Evolutionary conservation across 257 asterid species (phyloP).

Genomic region (Solanum bukasovii): DNA sequence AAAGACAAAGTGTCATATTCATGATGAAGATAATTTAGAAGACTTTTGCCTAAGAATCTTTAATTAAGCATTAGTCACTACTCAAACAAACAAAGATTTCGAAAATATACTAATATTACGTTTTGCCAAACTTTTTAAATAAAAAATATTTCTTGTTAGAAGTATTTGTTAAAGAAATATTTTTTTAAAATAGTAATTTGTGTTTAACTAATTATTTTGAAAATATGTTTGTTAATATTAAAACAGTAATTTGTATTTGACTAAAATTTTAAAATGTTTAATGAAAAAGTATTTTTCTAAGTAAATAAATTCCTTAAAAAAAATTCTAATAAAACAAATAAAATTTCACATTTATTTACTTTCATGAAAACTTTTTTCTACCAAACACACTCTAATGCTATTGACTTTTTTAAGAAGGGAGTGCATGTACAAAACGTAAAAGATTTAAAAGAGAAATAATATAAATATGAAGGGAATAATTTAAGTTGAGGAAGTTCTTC

Average conservation of each 20-base stretch:
- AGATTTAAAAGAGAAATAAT: neutral
- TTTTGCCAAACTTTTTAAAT: too few species aligned
- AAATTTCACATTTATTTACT: neutral
- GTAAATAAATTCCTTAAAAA: neutral
- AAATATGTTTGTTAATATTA: neutral
- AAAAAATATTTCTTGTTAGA: too few species aligned
- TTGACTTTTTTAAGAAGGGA: neutral
- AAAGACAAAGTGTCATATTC: neutral
- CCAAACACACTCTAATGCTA: neutral
- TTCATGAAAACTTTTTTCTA: neutral
- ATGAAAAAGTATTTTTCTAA: neutral
- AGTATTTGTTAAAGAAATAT: too few species aligned
- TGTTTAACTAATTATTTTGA: too few species aligned
- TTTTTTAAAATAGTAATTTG: too few species aligned
- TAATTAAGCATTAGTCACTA: conserved; percentile 3
- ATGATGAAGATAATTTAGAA: neutral
- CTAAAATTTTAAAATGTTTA: neutral
- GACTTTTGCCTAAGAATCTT: neutral
- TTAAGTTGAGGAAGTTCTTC: neutral
- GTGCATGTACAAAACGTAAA: neutral
- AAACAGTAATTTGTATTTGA: neutral
- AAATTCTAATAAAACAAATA: neutral
- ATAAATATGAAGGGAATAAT: neutral
- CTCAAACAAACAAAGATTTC: conserved; percentile 11
- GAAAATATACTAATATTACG: conserved; percentile 6